Base-by-base conservation (phyloP, 2,329 filamentous ascomycete species). In the Alternaria novae-zelandiae region DNA sequence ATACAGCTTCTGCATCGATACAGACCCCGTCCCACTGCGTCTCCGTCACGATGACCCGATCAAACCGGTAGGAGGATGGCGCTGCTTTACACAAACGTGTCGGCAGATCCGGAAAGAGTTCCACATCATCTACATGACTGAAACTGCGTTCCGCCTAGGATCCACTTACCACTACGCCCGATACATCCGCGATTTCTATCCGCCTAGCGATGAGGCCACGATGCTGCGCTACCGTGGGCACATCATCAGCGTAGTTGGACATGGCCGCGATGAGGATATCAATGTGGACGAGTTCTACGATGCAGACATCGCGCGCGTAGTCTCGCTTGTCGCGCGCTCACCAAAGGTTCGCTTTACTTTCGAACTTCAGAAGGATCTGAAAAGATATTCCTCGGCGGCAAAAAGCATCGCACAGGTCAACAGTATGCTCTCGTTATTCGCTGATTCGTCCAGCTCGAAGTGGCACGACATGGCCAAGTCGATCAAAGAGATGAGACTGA, bases 101-200 rank as follows among this genome's bases (percentile, higher is more conserved):
- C 60, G 54, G 13, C 64, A 65, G 36, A 64, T 72, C 23, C 68
- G 70, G 21, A 12, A 45, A 12, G 68, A 72, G 46, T 71, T 65
- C 55, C 65, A 56, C 2, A 56, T 62, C 1, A 30, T 54, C 6
- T 71, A 65, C 59, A 47, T 63, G 20, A 13, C 41, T 3, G 25
- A 57, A 11, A 57, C 54, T 2, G 30, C 9, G 1, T 12, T 46
- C 8, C 41, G 28, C 8, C 54, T 57, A 47, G 23, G n/a, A 47
- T 45, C 44, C 41, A 46, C 17, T 5, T 30, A 57, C 26, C 41
- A 46, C 43, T 30, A 57, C 20, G 49, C 49, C 36, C 49, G 41
- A 13, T 57, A 30, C 26, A 57, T 57, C 17, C 26, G 25, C 21
- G 21, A 45, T 30, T 47, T 57, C 17, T 57, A 57, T 17, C 43